phyloP scores from a whole-genome alignment of 768 basidiomycete genomes.

The Kwoniella dejecticola region DNA sequence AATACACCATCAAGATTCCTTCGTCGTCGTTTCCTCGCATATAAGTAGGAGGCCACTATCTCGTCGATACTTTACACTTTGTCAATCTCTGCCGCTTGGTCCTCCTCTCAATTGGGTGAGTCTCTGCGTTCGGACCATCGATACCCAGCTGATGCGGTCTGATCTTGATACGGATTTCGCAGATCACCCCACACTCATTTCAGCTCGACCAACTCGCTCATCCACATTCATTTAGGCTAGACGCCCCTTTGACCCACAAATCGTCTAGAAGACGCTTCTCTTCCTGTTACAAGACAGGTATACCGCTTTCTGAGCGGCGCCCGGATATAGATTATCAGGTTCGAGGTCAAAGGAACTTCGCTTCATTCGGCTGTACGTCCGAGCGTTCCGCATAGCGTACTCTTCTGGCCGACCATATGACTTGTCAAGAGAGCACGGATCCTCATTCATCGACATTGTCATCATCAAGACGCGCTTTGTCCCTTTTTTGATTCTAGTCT shows the following conservation, averaged over 20 bases:
- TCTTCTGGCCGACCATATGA: background rate
- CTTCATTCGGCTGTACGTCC: too few relatives aligned
- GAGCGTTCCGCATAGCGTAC: too few relatives aligned
- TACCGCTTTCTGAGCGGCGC: too few relatives aligned
- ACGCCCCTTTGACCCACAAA: background rate
- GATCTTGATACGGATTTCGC: background rate
- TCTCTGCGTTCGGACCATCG: background rate
- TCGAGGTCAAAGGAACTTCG: background rate
- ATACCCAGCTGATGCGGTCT: too few relatives aligned
- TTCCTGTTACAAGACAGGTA: too few relatives aligned
- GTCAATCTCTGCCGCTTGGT: background rate
- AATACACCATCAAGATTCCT: background rate
- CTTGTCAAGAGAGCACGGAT: background rate
- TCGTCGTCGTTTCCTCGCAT: background rate
- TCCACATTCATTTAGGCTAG: constrained; percentile 8
- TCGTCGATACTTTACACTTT: background rate
- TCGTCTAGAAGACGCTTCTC: constrained; percentile 5
- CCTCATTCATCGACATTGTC: background rate
- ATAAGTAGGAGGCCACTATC: background rate
- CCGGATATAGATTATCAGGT: background rate
- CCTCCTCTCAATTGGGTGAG: constrained; percentile 8
- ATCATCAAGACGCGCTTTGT: constrained; percentile 5
- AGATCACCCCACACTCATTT: constrained; percentile 1
- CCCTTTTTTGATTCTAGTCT: background rate
- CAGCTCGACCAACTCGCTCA: constrained; percentile 8